Evolutionary conservation across 345 rosid species (phyloP).

Genomic region (Eucalyptus dawsonii): DNA sequence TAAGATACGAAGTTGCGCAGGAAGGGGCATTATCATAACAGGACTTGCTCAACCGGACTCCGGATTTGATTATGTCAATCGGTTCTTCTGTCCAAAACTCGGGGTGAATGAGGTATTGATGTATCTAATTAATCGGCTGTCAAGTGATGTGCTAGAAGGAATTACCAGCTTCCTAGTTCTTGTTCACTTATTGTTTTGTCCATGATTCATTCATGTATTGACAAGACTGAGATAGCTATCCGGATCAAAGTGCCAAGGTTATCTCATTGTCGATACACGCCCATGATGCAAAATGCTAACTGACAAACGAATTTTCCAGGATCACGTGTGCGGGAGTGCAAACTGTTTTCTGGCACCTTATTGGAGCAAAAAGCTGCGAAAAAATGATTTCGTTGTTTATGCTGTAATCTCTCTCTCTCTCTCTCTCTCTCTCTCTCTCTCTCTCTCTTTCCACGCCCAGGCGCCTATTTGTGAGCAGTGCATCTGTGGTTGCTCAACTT

Average conservation of each 20-base stretch:
- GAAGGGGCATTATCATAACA: slow-evolving; percentile 43
- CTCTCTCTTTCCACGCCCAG: not conserved
- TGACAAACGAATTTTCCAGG: slow-evolving; percentile 18
- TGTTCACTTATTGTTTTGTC: not conserved
- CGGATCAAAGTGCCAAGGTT: not conserved
- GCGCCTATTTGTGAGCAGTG: not conserved
- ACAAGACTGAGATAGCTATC: not conserved
- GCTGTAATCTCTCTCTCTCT: slow-evolving; percentile 17
- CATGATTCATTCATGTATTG: not conserved
- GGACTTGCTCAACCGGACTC: slow-evolving; percentile 44
- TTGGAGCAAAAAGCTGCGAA: slow-evolving; percentile 55
- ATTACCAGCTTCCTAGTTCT: not conserved
- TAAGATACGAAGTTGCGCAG: slow-evolving; percentile 36
- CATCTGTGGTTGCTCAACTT: not conserved
- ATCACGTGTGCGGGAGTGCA: slow-evolving; percentile 79
- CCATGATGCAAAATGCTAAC: not conserved
- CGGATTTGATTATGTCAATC: slow-evolving; percentile 51
- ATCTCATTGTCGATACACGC: not conserved
- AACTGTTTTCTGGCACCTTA: slow-evolving; percentile 65
- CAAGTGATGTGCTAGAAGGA: not conserved
- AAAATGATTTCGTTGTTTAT: slow-evolving; percentile 38
- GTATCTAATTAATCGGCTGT: not conserved
- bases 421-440: not conserved
- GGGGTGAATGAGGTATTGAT: slow-evolving; percentile 56
- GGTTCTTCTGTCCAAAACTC: slow-evolving; percentile 57